Evolutionary conservation across 140 eudicot species (phyloP), one percentile per base, ranked within the genome.

Genomic region (Cichorium intybus): DNA sequence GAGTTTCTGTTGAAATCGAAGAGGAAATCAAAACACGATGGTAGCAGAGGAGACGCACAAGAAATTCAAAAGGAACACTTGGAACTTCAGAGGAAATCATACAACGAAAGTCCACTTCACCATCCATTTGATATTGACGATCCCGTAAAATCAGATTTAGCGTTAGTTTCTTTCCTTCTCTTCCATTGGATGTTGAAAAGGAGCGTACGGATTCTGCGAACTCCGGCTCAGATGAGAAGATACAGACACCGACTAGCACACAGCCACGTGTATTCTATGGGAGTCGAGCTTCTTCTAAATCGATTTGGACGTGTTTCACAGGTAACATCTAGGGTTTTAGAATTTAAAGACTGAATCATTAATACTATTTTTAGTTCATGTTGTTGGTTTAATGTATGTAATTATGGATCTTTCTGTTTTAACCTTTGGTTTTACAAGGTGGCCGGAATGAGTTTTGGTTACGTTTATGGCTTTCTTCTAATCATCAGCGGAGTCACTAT

Each of bases 371-470:
- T 48, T 74, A 74, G 69, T 49, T 49, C 35, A 55, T 60, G 61
- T 2, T 55, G 60, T 31, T 54, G 58, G 52, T 62, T 15, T 29
- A 22, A 31, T 57, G 75, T 48, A 72, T 54, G 72, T 74, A 65
- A 65, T 53, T 48, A 47, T 47, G 73, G 62, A 57, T 65, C 22
- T 22, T 6, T 58, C 37, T 66, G 74, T 66, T 74, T 73, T 74
- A 41, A 72, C 51, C 9, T 11, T 45, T 43, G 41, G 1, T 64
- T 27, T 17, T 24, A 10, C 22, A 57, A 29, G 98, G 86, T 92
- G 56, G 98, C 98, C 11, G 98, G 96, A 62, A 92, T 92, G 96
- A 87, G 92, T 18, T 92, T 92, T 48, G 98, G 98, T 66, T 92
- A 92, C 62, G 98, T 93, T 47, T 88, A 31, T 41, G 99, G 96